Conservation (phyloP, 306 rosid genomes). For the Dryas alaskensis region DNA sequence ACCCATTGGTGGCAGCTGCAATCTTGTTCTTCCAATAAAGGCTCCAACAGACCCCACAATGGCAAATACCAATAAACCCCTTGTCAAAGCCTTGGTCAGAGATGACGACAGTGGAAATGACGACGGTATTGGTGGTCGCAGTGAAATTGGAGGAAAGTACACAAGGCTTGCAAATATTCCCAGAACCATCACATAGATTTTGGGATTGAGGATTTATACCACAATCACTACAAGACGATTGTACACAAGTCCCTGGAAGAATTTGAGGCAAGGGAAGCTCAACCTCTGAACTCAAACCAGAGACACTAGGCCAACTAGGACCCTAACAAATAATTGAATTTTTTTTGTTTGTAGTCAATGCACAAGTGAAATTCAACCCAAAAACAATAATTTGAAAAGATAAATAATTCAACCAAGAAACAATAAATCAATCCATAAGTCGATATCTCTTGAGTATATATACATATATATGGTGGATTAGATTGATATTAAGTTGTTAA, state of each 20-base stretch:
- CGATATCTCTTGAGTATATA: too few species aligned
- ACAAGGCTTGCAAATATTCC: slow-evolving; percentile 56
- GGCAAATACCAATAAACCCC: slow-evolving; percentile 66
- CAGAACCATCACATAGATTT: slow-evolving; percentile 48
- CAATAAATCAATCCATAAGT: too few species aligned
- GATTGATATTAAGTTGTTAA: too few species aligned
- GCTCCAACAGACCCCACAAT: slow-evolving; percentile 78
- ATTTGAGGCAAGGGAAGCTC: slow-evolving; percentile 42
- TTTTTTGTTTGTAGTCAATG: slow-evolving; percentile 29
- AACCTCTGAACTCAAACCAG: slow-evolving; percentile 17
- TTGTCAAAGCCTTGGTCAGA: slow-evolving; percentile 45
- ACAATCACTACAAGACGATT: slow-evolving; percentile 54
- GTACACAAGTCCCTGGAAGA: slow-evolving; percentile 90
- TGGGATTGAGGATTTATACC: slow-evolving; percentile 48
- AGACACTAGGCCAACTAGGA: slow-evolving; percentile 54
- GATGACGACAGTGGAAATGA: slow-evolving; percentile 13
- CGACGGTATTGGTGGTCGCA: not conserved
- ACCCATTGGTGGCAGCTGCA: too few species aligned
- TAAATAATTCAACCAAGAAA: too few species aligned
- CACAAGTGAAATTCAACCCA: slow-evolving; percentile 75
- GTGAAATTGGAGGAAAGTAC: not conserved
- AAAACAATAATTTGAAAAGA: slow-evolving; percentile 63
- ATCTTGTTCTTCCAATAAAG: slow-evolving; percentile 45
- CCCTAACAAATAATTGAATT: slow-evolving; percentile 83
- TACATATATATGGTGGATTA: too few species aligned